These are phyloP conservation scores for Daldinia concentrica DNA, from an alignment of 495 filamentous ascomycete genomes.

Conservation along the genomic window DNA sequence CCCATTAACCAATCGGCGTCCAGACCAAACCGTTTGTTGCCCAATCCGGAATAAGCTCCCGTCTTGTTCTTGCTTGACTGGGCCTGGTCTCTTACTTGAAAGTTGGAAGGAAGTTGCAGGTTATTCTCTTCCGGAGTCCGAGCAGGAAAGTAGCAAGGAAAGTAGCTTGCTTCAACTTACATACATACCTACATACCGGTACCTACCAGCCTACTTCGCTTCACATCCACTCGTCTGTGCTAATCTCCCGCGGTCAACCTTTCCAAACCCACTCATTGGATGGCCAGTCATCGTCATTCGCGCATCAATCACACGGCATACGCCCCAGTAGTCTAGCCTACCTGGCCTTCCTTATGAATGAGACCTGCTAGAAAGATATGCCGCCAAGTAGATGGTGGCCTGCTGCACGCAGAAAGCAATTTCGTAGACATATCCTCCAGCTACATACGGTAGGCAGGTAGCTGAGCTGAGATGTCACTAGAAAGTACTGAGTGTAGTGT, in stretches of 20 bases:
- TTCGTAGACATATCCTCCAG: conserved; percentile 32
- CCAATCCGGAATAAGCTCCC: conserved; percentile 34
- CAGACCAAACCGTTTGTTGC: conserved; percentile 18
- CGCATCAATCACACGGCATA: conserved; percentile 44
- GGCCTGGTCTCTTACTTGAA: conserved; percentile 18
- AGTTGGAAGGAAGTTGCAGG: conserved; percentile 17
- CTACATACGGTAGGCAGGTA: too few relatives aligned
- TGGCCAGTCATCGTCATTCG: conserved; percentile 38
- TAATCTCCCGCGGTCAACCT: conserved; percentile 44
- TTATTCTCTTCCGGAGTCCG: conserved; percentile 34
- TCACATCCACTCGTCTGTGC: conserved; percentile 38
- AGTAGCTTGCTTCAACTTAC: conserved; percentile 21
- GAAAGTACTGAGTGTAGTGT: neutral
- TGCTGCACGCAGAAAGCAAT: conserved; percentile 40
- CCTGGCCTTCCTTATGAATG: conserved; percentile 13
- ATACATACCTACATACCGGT: too few relatives aligned
- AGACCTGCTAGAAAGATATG: conserved; percentile 16
- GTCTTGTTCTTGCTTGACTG: conserved; percentile 32
- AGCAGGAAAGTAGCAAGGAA: conserved; percentile 6
- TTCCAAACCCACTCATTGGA: conserved; percentile 34
- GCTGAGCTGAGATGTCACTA: conserved; percentile 31
- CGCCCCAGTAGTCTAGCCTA: conserved; percentile 17
- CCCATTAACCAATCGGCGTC: conserved; percentile 28
- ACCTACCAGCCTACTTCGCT: too few relatives aligned
- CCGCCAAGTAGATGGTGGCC: conserved; percentile 21